Evolutionary conservation across 2,329 filamentous ascomycete species (phyloP).

Genomic region (Pyricularia grisea): DNA sequence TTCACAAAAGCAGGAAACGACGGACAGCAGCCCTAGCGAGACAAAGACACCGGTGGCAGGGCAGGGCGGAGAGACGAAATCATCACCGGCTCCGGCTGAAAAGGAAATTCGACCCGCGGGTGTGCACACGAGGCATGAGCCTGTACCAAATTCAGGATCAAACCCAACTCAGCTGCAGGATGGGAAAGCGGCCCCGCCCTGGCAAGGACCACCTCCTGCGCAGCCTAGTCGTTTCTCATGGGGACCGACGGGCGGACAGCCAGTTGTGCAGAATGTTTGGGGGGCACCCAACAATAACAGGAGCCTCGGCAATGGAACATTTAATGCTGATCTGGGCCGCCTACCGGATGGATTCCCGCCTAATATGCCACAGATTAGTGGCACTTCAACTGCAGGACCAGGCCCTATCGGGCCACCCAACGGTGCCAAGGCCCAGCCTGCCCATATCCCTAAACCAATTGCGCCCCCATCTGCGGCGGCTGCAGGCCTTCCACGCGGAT

Average conservation of each 20-base stretch:
- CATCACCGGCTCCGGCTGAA: neutral
- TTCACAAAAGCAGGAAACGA: neutral
- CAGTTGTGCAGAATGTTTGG: conserved; percentile 57
- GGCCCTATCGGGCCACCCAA: conserved; percentile 32
- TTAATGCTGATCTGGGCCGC: conserved; percentile 51
- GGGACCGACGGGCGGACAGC: conserved; percentile 19
- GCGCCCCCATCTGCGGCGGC: conserved; percentile 3
- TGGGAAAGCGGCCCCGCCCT: conserved; percentile 23
- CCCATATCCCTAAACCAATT: conserved; percentile 18
- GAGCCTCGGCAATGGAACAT: conserved; percentile 69
- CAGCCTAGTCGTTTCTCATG: conserved; percentile 10
- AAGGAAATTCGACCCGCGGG: neutral
- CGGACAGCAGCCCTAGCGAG: neutral
- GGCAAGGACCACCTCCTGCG: conserved; percentile 26
- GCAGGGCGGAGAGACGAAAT: neutral
- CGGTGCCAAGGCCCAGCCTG: conserved; percentile 13
- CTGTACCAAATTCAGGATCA: neutral
- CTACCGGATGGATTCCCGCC: conserved; percentile 29
- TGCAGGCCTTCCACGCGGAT: neutral
- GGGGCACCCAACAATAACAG: conserved; percentile 62
- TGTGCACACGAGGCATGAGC: neutral
- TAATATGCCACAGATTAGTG: conserved; percentile 20
- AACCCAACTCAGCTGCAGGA: conserved; percentile 10
- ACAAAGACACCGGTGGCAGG: neutral
- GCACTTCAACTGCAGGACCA: conserved; percentile 22